These are phyloP conservation scores for Mortierella sp. DNA, from an alignment of 371 early-diverging fungal species.

Conservation along the genomic window DNA sequence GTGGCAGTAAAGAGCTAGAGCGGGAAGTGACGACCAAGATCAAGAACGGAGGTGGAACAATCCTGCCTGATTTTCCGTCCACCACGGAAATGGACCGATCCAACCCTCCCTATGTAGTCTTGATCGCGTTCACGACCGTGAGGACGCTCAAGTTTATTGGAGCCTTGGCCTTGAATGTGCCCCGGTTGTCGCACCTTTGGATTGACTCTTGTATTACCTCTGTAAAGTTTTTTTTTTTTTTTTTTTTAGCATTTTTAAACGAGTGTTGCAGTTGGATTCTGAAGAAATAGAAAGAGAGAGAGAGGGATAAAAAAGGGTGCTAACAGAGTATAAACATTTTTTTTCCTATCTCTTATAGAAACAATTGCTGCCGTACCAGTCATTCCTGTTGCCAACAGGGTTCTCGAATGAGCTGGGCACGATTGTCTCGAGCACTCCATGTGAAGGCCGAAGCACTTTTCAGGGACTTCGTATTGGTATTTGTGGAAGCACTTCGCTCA, in stretches of 20 bases:
- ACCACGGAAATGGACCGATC: background rate
- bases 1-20: conserved; percentile 7
- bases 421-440: conserved; percentile 22
- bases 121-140: conserved; percentile 11
- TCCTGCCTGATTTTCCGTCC: conserved; percentile 15
- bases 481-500: background rate
- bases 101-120: conserved; percentile 4
- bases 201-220: conserved; percentile 22
- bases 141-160: conserved; percentile 29
- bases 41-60: conserved; percentile 14
- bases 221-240: conserved; percentile 14
- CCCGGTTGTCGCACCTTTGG: conserved; percentile 31
- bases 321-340: no score
- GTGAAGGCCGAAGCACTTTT: conserved; percentile 20
- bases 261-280: no score
- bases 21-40: conserved; percentile 8
- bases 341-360: conserved; percentile 18
- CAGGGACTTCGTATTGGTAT: conserved; percentile 23
- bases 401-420: conserved; percentile 29
- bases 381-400: conserved; percentile 34
- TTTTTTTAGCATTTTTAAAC: background rate
- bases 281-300: no score
- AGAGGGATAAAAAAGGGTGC: no score
- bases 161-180: conserved; percentile 31
- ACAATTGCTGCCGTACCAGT: conserved; percentile 11